Evolutionary conservation across 352 stramenopile species (phyloP), one percentile per base, ranked within the genome.

Genomic region (Phytophthora citrophthora): DNA sequence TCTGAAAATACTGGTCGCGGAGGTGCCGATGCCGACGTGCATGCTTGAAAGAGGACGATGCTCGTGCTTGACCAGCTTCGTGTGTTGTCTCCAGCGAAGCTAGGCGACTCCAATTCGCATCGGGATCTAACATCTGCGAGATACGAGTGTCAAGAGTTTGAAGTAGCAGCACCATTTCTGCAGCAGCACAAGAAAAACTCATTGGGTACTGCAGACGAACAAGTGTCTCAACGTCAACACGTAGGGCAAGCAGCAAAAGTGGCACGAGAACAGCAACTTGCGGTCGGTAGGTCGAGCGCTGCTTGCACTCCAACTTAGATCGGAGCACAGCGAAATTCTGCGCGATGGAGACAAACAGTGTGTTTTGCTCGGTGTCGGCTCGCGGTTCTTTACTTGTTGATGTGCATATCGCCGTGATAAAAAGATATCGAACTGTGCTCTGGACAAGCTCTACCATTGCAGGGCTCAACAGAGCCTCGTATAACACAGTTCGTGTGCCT

Each of bases 1-100:
- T 89, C 65, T 85, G 70, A 45, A 68, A 91, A 57, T 76, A 91
- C 50, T 91, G 71, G 38, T 89, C 78, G 20, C 77, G 78, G 16
- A 91, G 65, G 0, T 62, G 65, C 7, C 53, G 34, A 11, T 79
- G 71, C n/a, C 82, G 76, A 24, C 74, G 76, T 54, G 71, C 72
- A 6, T 40, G 61, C 31, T 88, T 79, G 45, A 79, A 89, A 8
- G 56, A 50, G 13, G 71, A 67, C 0, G 82, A 80, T 4, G 74
- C 58, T 61, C 74, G 74, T 12, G 81, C 64, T 38, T 76, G 74
- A 0, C 64, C 69, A 12, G 78, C 81, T 18, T 87, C 78, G 23
- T 80, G 85, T 2, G 82, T 88, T 9, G 76, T 89, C 67, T 91
- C 82, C 18, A 91, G 59, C 20, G 79, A 68, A 2, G 76, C 72